Base-by-base conservation (phyloP, 176 grass and related monocot genomes). In the Oryza glaberrima region DNA sequence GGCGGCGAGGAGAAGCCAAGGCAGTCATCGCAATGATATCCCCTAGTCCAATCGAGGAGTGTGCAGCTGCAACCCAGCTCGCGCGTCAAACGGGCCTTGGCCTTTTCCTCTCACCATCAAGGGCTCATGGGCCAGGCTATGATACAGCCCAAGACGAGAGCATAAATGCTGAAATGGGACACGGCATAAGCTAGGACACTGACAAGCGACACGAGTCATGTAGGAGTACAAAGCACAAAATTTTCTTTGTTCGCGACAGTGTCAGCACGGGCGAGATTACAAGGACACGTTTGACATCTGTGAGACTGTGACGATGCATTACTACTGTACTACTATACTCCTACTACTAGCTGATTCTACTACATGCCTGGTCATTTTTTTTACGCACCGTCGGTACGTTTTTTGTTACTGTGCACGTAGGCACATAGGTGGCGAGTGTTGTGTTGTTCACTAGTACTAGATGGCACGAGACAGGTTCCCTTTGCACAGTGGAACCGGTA, bases 401-500 rank as follows among this genome's bases (percentile, higher is more conserved):
- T 19, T 1, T 61, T n/a, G 56, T 61, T 61, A 20, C 56, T 22
- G 56, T 61, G 20, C 56, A 61, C 56, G 56, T 22, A 61, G 56
- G 19, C 20, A 54, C 51, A 6, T 54, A 54, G 54, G 54, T 61
- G 56, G 19, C 56, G 9, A 22, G 56, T 22, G 56, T 61, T 61
- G 56, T 61, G 70, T 23, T 26, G n/a, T 48, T 14, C 16, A 14
- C 48, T 41, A 52, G 5, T 20, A 19, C 11, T 30, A 19, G 17
- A 34, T 38, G 44, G 44, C 71, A 73, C 71, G 22, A 48, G 71
- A 49, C 19, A 26, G 30, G 3, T 16, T 34, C 9, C 82, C 47
- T 40, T 68, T 76, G 22, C 3, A 32, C 77, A 51, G 73, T 54
- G 73, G 67, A 88, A 48, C 52, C 43, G 67, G 73, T 66, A 40